Evolutionary conservation across 2,329 filamentous ascomycete species (phyloP).

Genomic region (Aspergillus pseudoglaucus): DNA sequence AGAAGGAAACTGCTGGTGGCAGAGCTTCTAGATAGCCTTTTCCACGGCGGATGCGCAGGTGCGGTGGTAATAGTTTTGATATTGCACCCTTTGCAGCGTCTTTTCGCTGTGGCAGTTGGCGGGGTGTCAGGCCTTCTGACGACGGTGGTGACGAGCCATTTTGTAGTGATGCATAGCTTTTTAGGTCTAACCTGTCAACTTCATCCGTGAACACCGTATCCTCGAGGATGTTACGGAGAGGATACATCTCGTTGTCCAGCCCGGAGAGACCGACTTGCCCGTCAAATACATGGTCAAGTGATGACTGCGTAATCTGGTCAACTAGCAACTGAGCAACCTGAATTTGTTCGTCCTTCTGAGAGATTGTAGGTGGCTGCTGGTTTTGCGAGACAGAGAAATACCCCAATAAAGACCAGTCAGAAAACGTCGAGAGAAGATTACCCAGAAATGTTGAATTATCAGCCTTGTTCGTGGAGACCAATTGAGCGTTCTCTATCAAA

Average conservation of each 20-base stretch:
- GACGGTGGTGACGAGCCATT: conserved; percentile 15
- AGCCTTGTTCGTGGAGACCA: conserved; percentile 12
- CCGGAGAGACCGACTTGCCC: conserved; percentile 19
- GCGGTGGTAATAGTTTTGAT: conserved; percentile 43
- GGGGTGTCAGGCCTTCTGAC: conserved; percentile 8
- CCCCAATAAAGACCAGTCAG: conserved; percentile 35
- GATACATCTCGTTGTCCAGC: conserved; percentile 20
- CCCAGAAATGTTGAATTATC: conserved; percentile 32
- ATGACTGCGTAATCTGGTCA: conserved; percentile 41
- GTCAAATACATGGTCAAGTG: conserved; percentile 31
- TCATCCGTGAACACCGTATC: conserved; percentile 22
- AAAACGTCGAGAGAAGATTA: conserved; percentile 33
- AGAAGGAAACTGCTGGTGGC: conserved; percentile 52
- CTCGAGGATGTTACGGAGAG: conserved; percentile 21
- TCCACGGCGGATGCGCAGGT: conserved; percentile 49
- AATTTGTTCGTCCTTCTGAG: conserved; percentile 30
- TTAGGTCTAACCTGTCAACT: conserved; percentile 30
- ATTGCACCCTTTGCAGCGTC: conserved; percentile 28
- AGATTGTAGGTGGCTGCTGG: conserved; percentile 25
- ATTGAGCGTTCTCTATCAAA: conserved; percentile 13
- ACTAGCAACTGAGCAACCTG: conserved; percentile 36
- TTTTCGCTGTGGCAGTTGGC: conserved; percentile 19
- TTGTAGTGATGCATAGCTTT: conserved; percentile 28
- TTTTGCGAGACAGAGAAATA: conserved; percentile 32
- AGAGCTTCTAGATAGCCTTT: conserved; percentile 50